A percentile compares a stretch with the other conserved stretches of the same genome.
These are phyloP conservation scores for Rhododendron simsii DNA, from an alignment of 148 eudicot species.

Conservation along the genomic window DNA sequence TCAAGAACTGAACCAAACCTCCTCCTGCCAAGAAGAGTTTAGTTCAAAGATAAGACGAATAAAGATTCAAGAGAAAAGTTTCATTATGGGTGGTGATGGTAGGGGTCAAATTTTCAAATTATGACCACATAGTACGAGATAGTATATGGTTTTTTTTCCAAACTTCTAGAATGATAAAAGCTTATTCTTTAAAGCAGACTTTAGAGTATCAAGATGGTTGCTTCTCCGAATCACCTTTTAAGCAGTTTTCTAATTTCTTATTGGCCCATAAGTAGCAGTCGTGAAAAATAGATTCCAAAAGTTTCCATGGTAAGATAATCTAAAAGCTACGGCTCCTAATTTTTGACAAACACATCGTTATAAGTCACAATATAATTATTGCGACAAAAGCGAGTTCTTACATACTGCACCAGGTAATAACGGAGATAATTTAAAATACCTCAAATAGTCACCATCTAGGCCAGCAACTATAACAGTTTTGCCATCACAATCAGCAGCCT, in stretches of 20 bases:
- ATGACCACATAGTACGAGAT: background rate
- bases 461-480: constrained; percentile 84
- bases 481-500: constrained; percentile 77
- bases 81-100: background rate
- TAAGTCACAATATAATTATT: background rate
- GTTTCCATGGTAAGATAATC: background rate
- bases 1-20: constrained; percentile 89
- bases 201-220: background rate
- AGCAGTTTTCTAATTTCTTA: background rate
- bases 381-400: too few relatives aligned
- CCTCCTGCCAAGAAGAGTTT: constrained; percentile 47
- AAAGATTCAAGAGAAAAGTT: background rate
- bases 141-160: background rate
- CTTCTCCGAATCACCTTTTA: background rate
- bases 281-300: background rate
- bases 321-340: background rate
- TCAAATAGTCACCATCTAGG: constrained; percentile 85
- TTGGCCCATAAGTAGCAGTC: background rate
- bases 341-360: background rate
- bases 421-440: constrained; percentile 28
- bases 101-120: background rate
- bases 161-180: background rate
- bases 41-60: background rate
- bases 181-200: background rate
- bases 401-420: background rate